Conservation (phyloP, 2,329 filamentous ascomycete genomes). For the Sphaerulina vaccinii region DNA sequence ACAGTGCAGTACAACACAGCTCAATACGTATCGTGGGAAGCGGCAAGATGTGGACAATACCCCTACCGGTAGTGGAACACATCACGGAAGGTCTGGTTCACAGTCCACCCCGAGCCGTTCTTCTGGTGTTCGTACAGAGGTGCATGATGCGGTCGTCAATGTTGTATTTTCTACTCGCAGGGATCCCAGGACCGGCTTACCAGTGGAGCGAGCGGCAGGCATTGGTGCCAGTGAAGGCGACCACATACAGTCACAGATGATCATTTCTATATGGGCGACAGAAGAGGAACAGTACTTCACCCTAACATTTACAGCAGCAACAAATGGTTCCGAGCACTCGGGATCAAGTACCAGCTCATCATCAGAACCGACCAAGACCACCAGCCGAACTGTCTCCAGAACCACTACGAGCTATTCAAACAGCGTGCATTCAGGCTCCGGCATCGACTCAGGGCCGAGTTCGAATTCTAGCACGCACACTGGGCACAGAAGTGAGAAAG, state of each 20-base stretch:
- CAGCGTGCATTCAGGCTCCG: conserved; percentile 40
- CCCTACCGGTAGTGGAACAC: conserved; percentile 16
- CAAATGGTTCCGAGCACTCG: conserved; percentile 1
- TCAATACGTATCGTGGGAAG: conserved; percentile 30
- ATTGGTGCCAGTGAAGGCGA: conserved; percentile 23
- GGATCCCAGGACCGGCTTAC: conserved; percentile 39
- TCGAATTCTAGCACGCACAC: conserved; percentile 33
- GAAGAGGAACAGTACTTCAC: conserved; percentile 69
- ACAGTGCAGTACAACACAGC: conserved; percentile 29
- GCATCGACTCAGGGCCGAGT: conserved; percentile 39
- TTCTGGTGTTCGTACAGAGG: conserved; percentile 38
- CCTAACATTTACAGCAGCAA: conserved; percentile 67
- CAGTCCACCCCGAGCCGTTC: conserved; percentile 13
- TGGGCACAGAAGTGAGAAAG: too few relatives aligned
- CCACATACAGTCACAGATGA: conserved; percentile 67
- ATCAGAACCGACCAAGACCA: conserved; percentile 31
- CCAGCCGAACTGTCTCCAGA: conserved; percentile 44
- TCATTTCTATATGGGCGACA: conserved; percentile 72
- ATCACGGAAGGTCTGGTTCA: conserved; percentile 27
- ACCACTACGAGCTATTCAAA: conserved; percentile 40
- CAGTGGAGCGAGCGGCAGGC: conserved; percentile 33
- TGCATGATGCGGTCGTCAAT: conserved; percentile 64
- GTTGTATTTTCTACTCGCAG: conserved; percentile 61
- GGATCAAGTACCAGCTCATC: conserved; percentile 18
- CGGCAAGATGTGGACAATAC: conserved; percentile 24